A percentile compares a stretch with the other conserved stretches of the same genome.
phyloP scores from a whole-genome alignment of 176 grass and related monocot genomes.

The Paspalum notatum region DNA sequence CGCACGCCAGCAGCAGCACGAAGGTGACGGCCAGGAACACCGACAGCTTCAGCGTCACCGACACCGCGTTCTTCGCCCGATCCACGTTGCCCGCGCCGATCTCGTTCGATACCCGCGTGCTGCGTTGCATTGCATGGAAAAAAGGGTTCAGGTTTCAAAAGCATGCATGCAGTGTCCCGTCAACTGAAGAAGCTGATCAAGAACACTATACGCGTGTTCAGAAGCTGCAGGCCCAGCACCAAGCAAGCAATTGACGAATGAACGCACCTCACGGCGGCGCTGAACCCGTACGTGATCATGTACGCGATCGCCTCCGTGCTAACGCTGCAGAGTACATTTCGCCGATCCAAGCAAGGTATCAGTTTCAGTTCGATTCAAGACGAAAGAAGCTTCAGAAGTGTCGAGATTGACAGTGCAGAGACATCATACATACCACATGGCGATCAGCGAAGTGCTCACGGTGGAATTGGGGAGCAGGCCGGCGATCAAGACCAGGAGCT shows the following conservation, averaged over 20 bases:
- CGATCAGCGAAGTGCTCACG: constrained; percentile 81
- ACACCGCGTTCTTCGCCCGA: constrained; percentile 69
- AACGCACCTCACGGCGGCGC: constrained; percentile 73
- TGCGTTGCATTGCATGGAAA: not conserved
- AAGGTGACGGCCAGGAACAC: constrained; percentile 62
- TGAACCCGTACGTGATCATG: constrained; percentile 92
- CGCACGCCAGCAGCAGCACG: constrained; percentile 58
- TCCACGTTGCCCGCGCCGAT: constrained; percentile 70
- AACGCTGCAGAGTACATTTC: constrained; percentile 30
- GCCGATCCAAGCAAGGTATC: not conserved
- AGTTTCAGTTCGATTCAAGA: not conserved
- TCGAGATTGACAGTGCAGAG: not conserved
- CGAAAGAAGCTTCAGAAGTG: not conserved
- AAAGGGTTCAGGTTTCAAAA: no score
- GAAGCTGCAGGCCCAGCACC: no score
- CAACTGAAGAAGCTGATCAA: no score
- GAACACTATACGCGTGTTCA: no score
- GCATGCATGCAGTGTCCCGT: no score
- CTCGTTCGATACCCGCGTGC: constrained; percentile 92
- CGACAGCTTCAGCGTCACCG: constrained; percentile 73
- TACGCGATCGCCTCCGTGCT: constrained; percentile 83
- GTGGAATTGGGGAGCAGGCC: constrained; percentile 81
- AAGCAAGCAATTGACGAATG: no score
- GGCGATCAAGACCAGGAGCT: constrained; percentile 80
- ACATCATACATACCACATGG: constrained; percentile 73